phyloP scores from a whole-genome alignment of 75 land plant genomes.

The Pinus tabuliformis region DNA sequence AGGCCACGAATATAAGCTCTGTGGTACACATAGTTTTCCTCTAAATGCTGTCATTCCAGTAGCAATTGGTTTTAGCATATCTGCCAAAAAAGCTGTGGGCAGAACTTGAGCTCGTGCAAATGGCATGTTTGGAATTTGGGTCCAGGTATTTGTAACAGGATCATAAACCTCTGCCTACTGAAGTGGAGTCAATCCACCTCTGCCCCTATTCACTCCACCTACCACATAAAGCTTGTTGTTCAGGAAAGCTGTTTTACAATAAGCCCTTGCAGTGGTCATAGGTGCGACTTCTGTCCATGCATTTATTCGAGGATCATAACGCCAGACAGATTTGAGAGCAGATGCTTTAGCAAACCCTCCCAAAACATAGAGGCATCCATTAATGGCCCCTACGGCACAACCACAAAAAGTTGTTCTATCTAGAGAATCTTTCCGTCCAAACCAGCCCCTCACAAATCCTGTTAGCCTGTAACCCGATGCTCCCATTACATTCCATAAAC shows the following conservation, averaged over 20 bases:
- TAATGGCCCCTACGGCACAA: conserved; percentile 77
- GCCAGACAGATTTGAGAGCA: conserved; percentile 82
- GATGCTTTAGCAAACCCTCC: conserved; percentile 84
- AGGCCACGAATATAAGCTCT: conserved; percentile 97
- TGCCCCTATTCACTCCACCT: conserved; percentile 86
- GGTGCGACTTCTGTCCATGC: conserved; percentile 69
- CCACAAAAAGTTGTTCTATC: conserved; percentile 82
- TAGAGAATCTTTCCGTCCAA: conserved; percentile 53
- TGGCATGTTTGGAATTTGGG: conserved; percentile 82
- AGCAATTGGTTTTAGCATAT: conserved; percentile 95
- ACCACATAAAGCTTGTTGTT: conserved; percentile 90
- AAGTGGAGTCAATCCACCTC: conserved; percentile 83
- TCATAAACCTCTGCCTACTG: conserved; percentile 94
- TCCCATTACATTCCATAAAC: conserved; percentile 53
- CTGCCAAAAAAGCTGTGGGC: conserved; percentile 85
- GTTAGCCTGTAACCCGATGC: conserved; percentile 42
- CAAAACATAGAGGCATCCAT: conserved; percentile 87
- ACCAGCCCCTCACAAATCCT: conserved; percentile 69
- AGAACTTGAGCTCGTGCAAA: conserved; percentile 75
- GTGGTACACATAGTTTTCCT: conserved; percentile 86
- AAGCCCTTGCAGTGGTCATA: conserved; percentile 86
- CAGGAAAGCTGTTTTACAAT: conserved; percentile 83
- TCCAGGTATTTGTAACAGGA: conserved; percentile 73
- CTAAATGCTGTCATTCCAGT: conserved; percentile 88
- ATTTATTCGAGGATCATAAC: conserved; percentile 75